phyloP scores from a whole-genome alignment of 768 basidiomycete species.

The Auriscalpium vulgare region DNA sequence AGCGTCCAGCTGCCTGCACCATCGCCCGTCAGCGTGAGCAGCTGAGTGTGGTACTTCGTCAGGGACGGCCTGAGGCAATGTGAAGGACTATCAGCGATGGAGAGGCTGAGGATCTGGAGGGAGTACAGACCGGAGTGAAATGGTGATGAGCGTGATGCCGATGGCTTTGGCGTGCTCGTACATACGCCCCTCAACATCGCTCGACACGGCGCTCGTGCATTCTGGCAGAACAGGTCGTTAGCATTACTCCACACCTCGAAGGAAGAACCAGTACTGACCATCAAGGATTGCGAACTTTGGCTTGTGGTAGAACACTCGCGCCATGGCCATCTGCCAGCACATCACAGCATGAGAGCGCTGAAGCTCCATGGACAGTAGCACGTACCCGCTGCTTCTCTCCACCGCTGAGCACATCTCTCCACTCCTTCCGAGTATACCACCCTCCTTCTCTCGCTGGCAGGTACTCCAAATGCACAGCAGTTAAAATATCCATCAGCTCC shows the following conservation, averaged over 20 bases:
- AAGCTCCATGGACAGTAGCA: neutral
- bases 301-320: conserved; percentile 83
- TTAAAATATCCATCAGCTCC: conserved; percentile 70
- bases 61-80: conserved; percentile 58
- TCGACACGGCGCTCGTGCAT: conserved; percentile 92
- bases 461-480: conserved; percentile 78
- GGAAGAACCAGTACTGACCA: conserved; percentile 39
- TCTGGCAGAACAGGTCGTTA: conserved; percentile 35
- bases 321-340: conserved; percentile 71
- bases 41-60: conserved; percentile 82
- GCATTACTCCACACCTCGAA: neutral
- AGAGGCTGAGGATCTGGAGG: neutral
- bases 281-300: conserved; percentile 82
- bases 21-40: conserved; percentile 74
- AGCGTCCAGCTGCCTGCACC: conserved; percentile 66
- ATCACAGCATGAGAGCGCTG: neutral
- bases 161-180: conserved; percentile 87
- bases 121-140: conserved; percentile 64
- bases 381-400: conserved; percentile 91
- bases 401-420: conserved; percentile 92
- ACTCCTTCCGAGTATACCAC: conserved; percentile 85
- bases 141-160: conserved; percentile 89
- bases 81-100: neutral
- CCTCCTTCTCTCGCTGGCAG: conserved; percentile 85
- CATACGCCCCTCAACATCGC: conserved; percentile 93